A percentile compares a stretch with the other conserved stretches of the same genome.
Conservation (phyloP, 192 early-diverging fungal species). For the Glomus cerebriforme region DNA sequence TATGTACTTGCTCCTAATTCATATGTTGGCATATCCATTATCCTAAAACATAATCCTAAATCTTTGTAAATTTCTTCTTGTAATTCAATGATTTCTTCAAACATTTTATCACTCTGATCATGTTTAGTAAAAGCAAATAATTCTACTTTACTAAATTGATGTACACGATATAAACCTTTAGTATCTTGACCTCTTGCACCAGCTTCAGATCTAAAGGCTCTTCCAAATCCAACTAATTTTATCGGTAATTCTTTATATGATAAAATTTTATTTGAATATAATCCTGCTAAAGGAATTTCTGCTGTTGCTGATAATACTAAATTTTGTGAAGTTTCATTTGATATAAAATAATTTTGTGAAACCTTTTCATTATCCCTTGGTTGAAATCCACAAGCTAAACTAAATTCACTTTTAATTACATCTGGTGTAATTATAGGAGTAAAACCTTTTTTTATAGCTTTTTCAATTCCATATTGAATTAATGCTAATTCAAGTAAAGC, state of each 20-base stretch:
- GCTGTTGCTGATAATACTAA: slow-evolving; percentile 85
- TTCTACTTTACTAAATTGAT: slow-evolving; percentile 96
- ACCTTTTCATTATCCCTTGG: slow-evolving; percentile 67
- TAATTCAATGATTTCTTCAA: slow-evolving; percentile 71
- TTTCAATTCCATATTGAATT: slow-evolving; percentile 81
- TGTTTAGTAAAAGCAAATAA: slow-evolving; percentile 75
- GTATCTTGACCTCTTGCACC: slow-evolving; percentile 81
- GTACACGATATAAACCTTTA: slow-evolving; percentile 87
- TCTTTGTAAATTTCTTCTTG: slow-evolving; percentile 76
- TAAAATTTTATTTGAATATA: slow-evolving; percentile 72
- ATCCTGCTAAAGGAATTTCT: slow-evolving; percentile 89
- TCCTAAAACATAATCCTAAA: slow-evolving; percentile 77
- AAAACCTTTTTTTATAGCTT: slow-evolving; percentile 72
- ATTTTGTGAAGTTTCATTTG: slow-evolving; percentile 45
- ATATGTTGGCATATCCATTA: slow-evolving; percentile 90
- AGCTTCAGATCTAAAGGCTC: slow-evolving; percentile 91
- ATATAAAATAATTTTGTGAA: slow-evolving; percentile 85
- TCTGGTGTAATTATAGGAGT: slow-evolving; percentile 82
- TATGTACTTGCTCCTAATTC: slow-evolving; percentile 92
- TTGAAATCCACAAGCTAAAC: slow-evolving; percentile 88
- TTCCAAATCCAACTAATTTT: slow-evolving; percentile 77
- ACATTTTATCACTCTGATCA: slow-evolving; percentile 63
- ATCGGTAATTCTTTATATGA: slow-evolving; percentile 63
- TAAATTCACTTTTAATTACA: slow-evolving; percentile 73
- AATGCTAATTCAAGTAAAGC: slow-evolving; percentile 86